Evolutionary conservation across 345 rosid genomes (phyloP).

Genomic region (Moricandia moricandioides): DNA sequence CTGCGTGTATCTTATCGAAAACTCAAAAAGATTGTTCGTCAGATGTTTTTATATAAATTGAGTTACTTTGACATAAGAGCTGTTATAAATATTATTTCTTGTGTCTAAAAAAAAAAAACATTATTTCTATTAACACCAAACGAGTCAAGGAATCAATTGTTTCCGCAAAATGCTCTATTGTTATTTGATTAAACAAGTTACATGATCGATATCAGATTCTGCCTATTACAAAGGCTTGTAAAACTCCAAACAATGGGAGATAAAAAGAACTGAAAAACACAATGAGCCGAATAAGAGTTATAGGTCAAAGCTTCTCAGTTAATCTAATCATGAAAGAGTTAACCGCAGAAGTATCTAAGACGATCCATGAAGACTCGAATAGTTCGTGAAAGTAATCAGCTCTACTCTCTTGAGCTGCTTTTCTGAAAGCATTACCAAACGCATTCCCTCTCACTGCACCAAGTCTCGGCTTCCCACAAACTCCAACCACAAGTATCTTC

Average conservation of each 20-base stretch:
- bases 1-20: not conserved
- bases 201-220: constrained; percentile 24
- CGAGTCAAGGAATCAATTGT: not conserved
- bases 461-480: constrained; percentile 78
- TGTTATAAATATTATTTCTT: not conserved
- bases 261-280: constrained; percentile 12
- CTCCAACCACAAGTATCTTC: constrained; percentile 81
- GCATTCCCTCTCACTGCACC: constrained; percentile 89
- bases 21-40: not conserved
- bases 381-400: constrained; percentile 89
- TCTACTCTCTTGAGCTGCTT: constrained; percentile 76
- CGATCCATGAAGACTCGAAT: constrained; percentile 92
- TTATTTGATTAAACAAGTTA: constrained; percentile 26
- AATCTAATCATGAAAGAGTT: constrained; percentile 77
- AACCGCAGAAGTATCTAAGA: constrained; percentile 64
- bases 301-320: constrained; percentile 65
- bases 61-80: not conserved
- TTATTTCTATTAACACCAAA: not conserved
- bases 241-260: constrained; percentile 12
- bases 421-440: constrained; percentile 77
- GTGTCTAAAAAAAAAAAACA: no score
- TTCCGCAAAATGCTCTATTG: constrained; percentile 15
- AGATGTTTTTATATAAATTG: not conserved
- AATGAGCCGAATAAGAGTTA: not conserved
- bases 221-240: constrained; percentile 24